A percentile compares a stretch with the other conserved stretches of the same genome.
Conservation (phyloP, 2,329 filamentous ascomycete genomes). For the Ceratocystiopsis minuta region DNA sequence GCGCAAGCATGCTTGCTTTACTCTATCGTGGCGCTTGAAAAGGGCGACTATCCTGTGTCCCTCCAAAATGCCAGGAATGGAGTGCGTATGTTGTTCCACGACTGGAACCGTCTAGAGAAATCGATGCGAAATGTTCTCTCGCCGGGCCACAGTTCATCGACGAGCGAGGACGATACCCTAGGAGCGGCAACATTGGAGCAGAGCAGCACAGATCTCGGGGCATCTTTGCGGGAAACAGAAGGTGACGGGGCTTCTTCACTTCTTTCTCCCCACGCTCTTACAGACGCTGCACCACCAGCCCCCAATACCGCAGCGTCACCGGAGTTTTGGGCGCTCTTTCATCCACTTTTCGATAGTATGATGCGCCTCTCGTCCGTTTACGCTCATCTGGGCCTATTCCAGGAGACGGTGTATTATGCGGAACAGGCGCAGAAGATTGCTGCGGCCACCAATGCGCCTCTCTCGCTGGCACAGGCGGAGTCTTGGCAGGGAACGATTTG, state of each 20-base stretch:
- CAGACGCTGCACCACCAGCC: too few relatives aligned
- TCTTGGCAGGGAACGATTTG: conserved; percentile 38
- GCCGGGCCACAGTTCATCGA: too few relatives aligned
- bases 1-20: conserved; percentile 43
- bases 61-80: conserved; percentile 38
- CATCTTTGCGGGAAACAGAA: not conserved
- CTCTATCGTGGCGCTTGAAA: conserved; percentile 46
- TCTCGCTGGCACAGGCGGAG: conserved; percentile 35
- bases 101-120: conserved; percentile 35
- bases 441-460: conserved; percentile 43
- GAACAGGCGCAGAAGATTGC: conserved; percentile 71
- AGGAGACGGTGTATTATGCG: conserved; percentile 75
- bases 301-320: conserved; percentile 20
- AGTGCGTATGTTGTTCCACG: conserved; percentile 35
- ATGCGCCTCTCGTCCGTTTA: conserved; percentile 62
- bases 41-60: conserved; percentile 39
- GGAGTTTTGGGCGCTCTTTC: conserved; percentile 63
- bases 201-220: not conserved
- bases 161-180: not conserved
- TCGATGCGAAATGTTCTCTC: conserved; percentile 6
- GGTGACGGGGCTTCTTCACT: not conserved
- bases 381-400: conserved; percentile 67
- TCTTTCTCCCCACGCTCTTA: too few relatives aligned
- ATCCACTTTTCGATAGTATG: conserved; percentile 53
- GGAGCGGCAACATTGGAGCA: too few relatives aligned